phyloP scores from a whole-genome alignment of 768 basidiomycete genomes.

The Rhodotorula babjevae region DNA sequence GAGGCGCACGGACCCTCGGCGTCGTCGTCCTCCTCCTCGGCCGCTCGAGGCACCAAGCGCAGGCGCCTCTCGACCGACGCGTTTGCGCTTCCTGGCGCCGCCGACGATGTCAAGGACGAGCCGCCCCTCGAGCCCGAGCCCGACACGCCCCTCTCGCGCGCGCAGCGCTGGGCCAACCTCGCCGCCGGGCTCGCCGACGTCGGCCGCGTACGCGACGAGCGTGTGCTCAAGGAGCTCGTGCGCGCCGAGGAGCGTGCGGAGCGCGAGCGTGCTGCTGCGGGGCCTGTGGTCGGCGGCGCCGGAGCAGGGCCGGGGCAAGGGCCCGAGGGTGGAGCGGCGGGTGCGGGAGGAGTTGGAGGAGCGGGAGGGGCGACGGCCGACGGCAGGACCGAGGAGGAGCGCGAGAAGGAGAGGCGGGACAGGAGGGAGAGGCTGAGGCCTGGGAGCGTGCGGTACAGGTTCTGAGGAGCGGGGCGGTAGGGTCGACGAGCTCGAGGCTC shows the following conservation, averaged over 20 bases:
- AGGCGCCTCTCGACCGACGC: too few relatives aligned
- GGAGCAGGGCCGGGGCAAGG: too few relatives aligned
- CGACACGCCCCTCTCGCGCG: not conserved
- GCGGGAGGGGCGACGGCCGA: not conserved
- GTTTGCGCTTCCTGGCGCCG: not conserved
- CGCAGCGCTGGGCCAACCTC: not conserved
- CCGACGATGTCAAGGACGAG: not conserved
- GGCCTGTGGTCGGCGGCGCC: not conserved
- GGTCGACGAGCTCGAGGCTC: too few relatives aligned
- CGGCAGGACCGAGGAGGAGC: constrained; percentile 14
- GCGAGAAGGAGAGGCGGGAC: constrained; percentile 27
- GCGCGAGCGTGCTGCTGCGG: not conserved
- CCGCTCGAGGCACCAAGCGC: not conserved
- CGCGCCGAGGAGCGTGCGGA: constrained; percentile 17
- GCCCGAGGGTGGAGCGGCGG: too few relatives aligned
- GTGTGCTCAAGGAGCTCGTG: constrained; percentile 3
- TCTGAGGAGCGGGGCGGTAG: not conserved
- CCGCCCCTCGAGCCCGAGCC: not conserved
- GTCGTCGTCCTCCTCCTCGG: not conserved
- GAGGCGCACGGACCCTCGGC: not conserved
- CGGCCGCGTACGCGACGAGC: constrained; percentile 9
- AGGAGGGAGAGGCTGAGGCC: constrained; percentile 24
- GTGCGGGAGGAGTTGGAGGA: not conserved
- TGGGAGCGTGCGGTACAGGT: constrained; percentile 27
- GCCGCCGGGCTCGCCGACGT: constrained; percentile 1